phyloP scores from a whole-genome alignment of 176 grass and related monocot species.

The Aegilops speltoides region DNA sequence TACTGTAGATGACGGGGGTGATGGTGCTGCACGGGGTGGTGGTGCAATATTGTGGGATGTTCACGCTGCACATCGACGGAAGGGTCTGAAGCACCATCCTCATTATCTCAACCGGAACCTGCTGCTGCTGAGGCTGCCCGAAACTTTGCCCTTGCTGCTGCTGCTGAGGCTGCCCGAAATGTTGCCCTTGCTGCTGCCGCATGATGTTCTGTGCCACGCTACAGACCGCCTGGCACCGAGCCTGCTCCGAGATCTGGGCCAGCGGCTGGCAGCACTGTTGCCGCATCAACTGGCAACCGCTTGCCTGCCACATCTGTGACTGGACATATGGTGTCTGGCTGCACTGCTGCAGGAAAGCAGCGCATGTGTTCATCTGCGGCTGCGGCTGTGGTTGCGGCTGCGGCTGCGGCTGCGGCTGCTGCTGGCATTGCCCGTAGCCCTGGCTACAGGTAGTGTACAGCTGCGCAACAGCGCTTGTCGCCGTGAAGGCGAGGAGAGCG shows the following conservation, averaged over 20 bases:
- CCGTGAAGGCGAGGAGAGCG: neutral
- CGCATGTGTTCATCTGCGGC: neutral
- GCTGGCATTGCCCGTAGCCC: neutral
- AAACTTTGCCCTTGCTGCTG: neutral
- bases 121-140: neutral
- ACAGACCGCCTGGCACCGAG: neutral
- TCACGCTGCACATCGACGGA: neutral
- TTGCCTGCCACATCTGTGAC: neutral
- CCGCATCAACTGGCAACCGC: neutral
- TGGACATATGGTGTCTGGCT: neutral
- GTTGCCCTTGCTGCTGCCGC: neutral
- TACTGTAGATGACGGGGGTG: neutral
- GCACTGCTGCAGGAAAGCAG: neutral
- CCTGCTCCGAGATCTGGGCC: neutral
- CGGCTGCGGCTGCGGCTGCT: neutral
- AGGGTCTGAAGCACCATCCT: neutral
- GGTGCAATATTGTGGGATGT: neutral
- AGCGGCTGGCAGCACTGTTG: slow-evolving; percentile 26
- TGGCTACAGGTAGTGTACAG: neutral
- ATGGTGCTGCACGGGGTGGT: neutral
- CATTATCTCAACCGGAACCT: neutral
- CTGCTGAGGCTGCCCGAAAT: neutral
- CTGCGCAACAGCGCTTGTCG: neutral
- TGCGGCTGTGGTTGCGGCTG: neutral
- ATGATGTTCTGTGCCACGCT: neutral